These are phyloP conservation scores for Choiromyces venosus DNA, from an alignment of 495 filamentous ascomycete species.

Conservation along the genomic window DNA sequence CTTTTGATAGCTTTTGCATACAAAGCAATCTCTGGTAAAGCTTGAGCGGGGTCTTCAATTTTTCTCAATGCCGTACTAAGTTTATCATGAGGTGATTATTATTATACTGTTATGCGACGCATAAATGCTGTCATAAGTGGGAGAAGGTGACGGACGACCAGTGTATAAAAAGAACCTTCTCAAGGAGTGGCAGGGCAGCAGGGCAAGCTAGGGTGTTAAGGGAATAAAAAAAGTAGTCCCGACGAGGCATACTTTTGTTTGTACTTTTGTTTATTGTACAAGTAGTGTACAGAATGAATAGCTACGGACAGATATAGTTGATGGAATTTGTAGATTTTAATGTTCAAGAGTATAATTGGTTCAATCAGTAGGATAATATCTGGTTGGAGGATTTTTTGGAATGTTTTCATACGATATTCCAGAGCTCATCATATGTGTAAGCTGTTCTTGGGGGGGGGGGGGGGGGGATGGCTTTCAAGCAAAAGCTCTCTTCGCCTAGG, in stretches of 20 bases:
- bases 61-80: not conserved
- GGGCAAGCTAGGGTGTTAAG: not conserved
- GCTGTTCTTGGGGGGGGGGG: not conserved
- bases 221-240: not conserved
- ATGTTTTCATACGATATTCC: not conserved
- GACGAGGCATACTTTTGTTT: not conserved
- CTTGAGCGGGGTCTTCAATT: not conserved
- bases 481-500: not conserved
- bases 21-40: not conserved
- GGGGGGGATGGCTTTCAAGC: not conserved
- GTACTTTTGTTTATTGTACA: not conserved
- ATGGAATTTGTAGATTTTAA: not conserved
- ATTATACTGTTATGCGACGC: not conserved
- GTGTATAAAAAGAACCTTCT: not conserved
- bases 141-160: not conserved
- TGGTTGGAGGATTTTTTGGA: not conserved
- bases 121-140: not conserved
- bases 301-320: not conserved
- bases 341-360: not conserved
- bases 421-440: not conserved
- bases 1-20: not conserved
- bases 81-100: not conserved
- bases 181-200: not conserved
- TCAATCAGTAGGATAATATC: not conserved
- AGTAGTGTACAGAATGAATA: not conserved